phyloP scores from a whole-genome alignment of 225 moss, liverwort and hornwort genomes.

The Pseudisothecium myosuroides region DNA sequence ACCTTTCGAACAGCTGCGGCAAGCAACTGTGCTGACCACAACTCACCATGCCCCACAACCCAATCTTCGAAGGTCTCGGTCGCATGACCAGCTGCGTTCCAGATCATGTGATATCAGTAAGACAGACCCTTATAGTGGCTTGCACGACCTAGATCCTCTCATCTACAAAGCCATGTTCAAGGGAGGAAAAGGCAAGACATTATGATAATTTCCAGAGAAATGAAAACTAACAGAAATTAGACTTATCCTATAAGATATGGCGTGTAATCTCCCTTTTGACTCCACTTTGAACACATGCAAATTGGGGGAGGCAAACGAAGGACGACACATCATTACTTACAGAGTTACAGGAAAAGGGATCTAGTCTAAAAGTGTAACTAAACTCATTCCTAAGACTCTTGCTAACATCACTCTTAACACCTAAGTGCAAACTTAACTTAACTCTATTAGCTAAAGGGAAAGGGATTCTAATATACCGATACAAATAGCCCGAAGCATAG shows the following conservation, averaged over 20 bases:
- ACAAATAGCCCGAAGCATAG: slow-evolving; percentile 89
- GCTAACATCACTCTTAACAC: not conserved
- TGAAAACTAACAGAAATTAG: not conserved
- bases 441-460: not conserved
- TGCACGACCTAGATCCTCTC: not conserved
- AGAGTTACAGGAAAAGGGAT: not conserved
- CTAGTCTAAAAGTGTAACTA: not conserved
- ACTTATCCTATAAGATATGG: not conserved
- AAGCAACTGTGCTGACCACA: slow-evolving; percentile 94
- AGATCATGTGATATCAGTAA: not conserved
- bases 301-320: not conserved
- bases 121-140: not conserved
- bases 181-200: not conserved
- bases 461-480: slow-evolving; percentile 43
- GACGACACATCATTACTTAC: not conserved
- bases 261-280: not conserved
- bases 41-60: slow-evolving; percentile 93
- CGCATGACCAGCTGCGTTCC: slow-evolving; percentile 80
- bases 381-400: not conserved
- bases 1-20: slow-evolving; percentile 94
- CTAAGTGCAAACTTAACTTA: not conserved
- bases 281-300: not conserved
- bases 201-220: not conserved
- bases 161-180: not conserved
- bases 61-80: slow-evolving; percentile 83